phyloP scores from a whole-genome alignment of 176 grass and related monocot species.

The Ensete ventricosum region DNA sequence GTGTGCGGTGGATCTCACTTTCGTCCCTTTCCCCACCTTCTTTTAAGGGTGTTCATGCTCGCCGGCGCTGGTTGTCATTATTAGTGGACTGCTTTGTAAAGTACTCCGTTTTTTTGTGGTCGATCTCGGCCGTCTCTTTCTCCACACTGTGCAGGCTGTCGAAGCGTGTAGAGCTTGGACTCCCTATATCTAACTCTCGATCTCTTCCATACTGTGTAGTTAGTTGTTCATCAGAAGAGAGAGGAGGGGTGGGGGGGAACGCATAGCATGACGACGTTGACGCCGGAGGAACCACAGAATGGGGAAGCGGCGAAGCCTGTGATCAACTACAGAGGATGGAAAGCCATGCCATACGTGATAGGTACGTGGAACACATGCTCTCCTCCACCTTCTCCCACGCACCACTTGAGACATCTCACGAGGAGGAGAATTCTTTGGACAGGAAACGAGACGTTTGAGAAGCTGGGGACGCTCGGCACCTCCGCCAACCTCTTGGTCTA shows the following conservation, averaged over 20 bases:
- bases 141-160: neutral
- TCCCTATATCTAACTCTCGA: neutral
- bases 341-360: slow-evolving; percentile 75
- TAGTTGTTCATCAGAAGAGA: slow-evolving; percentile 9
- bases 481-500: slow-evolving; percentile 58
- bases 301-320: neutral
- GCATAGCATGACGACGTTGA: neutral
- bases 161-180: neutral
- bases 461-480: slow-evolving; percentile 65
- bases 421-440: neutral
- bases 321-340: slow-evolving; percentile 46
- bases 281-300: neutral
- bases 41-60: too few relatives aligned
- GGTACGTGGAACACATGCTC: slow-evolving; percentile 17
- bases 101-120: too few relatives aligned
- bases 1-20: too few relatives aligned
- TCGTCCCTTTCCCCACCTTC: too few relatives aligned
- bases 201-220: neutral
- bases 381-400: too few relatives aligned
- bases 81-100: too few relatives aligned
- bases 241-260: neutral
- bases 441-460: slow-evolving; percentile 90
- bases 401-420: neutral
- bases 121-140: too few relatives aligned
- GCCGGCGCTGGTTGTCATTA: too few relatives aligned